These are phyloP conservation scores for Colletotrichum sublineola DNA, from an alignment of 2,329 filamentous ascomycete species.

Conservation along the genomic window DNA sequence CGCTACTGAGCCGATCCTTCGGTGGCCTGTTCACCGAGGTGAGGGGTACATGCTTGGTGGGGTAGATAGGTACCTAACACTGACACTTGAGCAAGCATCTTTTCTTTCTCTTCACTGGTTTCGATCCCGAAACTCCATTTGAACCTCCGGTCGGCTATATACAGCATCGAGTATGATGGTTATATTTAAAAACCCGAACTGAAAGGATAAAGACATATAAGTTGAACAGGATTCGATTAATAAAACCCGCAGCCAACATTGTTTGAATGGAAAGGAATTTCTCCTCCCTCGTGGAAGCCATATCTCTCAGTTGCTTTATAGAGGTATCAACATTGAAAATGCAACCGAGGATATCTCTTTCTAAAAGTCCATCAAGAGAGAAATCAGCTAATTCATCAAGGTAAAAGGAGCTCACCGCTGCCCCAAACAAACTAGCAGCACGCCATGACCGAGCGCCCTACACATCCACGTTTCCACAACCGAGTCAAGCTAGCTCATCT, in stretches of 20 bases:
- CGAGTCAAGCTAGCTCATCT: constrained; percentile 6
- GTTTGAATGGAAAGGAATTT: neutral
- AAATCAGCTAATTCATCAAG: neutral
- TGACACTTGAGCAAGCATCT: neutral
- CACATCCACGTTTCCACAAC: constrained; percentile 1
- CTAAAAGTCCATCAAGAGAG: neutral
- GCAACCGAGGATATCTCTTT: neutral
- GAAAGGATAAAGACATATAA: neutral
- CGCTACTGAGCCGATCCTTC: constrained; percentile 28
- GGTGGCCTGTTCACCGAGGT: constrained; percentile 43
- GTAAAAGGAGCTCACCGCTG: constrained; percentile 1
- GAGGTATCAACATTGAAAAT: neutral
- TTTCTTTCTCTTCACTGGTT: neutral
- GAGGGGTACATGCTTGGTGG: constrained; percentile 27
- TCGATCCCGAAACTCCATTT: neutral
- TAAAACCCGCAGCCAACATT: neutral
- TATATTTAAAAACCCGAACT: neutral
- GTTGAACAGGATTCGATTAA: neutral
- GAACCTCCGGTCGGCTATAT: neutral
- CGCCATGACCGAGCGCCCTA: constrained; percentile 1
- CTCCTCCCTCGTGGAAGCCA: too few species aligned
- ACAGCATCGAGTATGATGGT: neutral
- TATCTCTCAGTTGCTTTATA: neutral
- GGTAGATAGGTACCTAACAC: neutral
- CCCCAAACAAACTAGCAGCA: constrained; percentile 5